Evolutionary conservation across 768 basidiomycete genomes (phyloP).

Genomic region (Pleurotus tuoliensis): DNA sequence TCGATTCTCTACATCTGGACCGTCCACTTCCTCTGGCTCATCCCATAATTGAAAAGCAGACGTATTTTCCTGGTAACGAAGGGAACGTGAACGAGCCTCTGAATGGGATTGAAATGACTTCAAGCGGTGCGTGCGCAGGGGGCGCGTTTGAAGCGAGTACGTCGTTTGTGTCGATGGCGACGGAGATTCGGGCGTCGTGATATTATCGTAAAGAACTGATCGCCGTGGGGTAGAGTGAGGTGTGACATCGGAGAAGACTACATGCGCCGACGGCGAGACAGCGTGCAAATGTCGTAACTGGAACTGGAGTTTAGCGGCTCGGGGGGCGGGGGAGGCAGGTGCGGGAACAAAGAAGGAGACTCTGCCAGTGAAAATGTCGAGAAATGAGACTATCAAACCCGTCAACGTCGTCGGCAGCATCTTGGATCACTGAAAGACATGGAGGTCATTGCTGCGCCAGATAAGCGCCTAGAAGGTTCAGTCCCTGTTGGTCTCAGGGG

Average conservation of each 20-base stretch:
- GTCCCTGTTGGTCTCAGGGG: no score
- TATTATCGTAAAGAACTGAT: not conserved
- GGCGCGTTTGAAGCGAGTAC: conserved; percentile 36
- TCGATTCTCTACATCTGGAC: conserved; percentile 74
- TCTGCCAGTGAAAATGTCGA: conserved; percentile 23
- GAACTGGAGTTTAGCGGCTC: conserved; percentile 32
- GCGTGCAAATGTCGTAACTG: conserved; percentile 63
- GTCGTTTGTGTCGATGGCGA: conserved; percentile 11
- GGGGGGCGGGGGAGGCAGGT: conserved; percentile 4
- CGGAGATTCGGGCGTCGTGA: not conserved
- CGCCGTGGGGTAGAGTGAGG: conserved; percentile 10
- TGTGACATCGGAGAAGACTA: conserved; percentile 53
- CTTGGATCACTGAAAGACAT: no score
- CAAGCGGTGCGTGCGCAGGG: conserved; percentile 37
- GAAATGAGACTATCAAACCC: conserved; percentile 42
- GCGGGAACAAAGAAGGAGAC: conserved; percentile 9
- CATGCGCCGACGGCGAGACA: conserved; percentile 40
- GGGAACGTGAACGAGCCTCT: conserved; percentile 41
- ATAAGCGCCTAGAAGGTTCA: no score
- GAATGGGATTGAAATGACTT: conserved; percentile 42
- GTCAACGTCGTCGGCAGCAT: conserved; percentile 48
- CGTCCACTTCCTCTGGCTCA: conserved; percentile 70
- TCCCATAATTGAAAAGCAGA: conserved; percentile 43
- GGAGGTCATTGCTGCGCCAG: no score
- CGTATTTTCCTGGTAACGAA: conserved; percentile 39